Conservation (phyloP, 352 stramenopile genomes). For the Phytopythium oedochilum region DNA sequence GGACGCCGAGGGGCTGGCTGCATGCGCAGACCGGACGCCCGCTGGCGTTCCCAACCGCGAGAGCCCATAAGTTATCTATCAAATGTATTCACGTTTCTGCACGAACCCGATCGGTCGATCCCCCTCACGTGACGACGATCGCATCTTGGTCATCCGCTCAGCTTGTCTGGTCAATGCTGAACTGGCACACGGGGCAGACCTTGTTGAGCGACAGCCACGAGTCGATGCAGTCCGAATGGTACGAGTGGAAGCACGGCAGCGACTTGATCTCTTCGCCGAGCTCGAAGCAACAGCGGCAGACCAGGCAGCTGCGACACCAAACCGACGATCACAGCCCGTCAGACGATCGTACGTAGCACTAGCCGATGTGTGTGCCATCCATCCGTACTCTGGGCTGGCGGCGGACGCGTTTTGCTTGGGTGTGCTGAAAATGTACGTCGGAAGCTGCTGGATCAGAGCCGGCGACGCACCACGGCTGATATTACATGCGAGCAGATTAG, state of each 20-base stretch:
- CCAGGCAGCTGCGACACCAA: constrained; percentile 69
- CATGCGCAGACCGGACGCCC: too few species aligned
- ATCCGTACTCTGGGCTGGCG: constrained; percentile 55
- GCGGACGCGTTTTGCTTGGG: constrained; percentile 35
- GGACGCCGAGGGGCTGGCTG: not conserved
- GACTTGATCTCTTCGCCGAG: constrained; percentile 91
- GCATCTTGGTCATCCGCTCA: constrained; percentile 12
- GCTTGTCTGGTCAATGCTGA: constrained; percentile 61
- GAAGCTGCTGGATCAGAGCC: constrained; percentile 73
- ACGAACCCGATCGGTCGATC: not conserved
- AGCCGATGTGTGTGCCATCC: too few species aligned
- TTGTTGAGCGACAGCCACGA: constrained; percentile 91
- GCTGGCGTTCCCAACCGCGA: not conserved
- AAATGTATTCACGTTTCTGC: constrained; percentile 15
- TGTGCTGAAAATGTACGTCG: constrained; percentile 69
- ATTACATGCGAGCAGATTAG: not conserved
- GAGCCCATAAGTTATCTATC: constrained; percentile 49
- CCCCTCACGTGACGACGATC: not conserved
- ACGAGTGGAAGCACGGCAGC: constrained; percentile 92
- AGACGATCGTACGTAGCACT: not conserved
- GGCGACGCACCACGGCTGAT: constrained; percentile 51
- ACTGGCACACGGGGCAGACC: constrained; percentile 88
- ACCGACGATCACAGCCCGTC: not conserved
- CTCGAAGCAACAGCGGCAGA: constrained; percentile 90
- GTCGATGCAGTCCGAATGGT: constrained; percentile 93